Evolutionary conservation across 768 basidiomycete species (phyloP).

Genomic region (Candolleomyces eurysporus): DNA sequence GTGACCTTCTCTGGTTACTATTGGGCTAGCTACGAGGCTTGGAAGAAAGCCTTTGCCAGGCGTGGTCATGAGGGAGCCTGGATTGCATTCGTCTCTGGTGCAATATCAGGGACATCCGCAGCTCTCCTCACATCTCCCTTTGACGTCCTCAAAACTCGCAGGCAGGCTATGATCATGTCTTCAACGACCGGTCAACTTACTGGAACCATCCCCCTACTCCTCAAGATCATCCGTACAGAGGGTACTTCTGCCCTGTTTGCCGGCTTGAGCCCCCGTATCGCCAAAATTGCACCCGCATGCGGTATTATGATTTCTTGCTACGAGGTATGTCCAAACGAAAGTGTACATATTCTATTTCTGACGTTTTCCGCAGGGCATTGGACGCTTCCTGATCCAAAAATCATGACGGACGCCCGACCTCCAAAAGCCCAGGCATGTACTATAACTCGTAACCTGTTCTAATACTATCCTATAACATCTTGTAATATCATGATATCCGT

Average conservation of each 20-base stretch:
- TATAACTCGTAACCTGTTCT: slow-evolving; percentile 1
- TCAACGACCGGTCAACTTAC: slow-evolving; percentile 38
- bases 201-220: slow-evolving; percentile 61
- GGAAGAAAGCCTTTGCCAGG: slow-evolving; percentile 62
- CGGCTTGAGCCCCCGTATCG: slow-evolving; percentile 83
- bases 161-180: slow-evolving; percentile 81
- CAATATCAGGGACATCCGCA: slow-evolving; percentile 81
- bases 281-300: slow-evolving; percentile 96
- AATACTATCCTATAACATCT: slow-evolving; percentile 8
- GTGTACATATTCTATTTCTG: slow-evolving; percentile 8
- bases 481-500: slow-evolving; percentile 4
- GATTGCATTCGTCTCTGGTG: slow-evolving; percentile 88
- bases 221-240: slow-evolving; percentile 74
- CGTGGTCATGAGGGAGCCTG: slow-evolving; percentile 55
- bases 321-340: slow-evolving; percentile 54
- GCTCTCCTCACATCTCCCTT: slow-evolving; percentile 92
- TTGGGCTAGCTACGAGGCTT: slow-evolving; percentile 92
- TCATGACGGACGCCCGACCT: slow-evolving; percentile 13
- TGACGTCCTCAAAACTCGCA: slow-evolving; percentile 93
- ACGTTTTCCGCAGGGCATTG: slow-evolving; percentile 49
- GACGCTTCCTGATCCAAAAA: slow-evolving; percentile 43
- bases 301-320: slow-evolving; percentile 98
- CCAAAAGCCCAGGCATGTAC: background rate
- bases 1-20: slow-evolving; percentile 97
- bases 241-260: slow-evolving; percentile 78